Base-by-base conservation (phyloP, 805 yeast genomes). In the Metschnikowia henanensis region DNA sequence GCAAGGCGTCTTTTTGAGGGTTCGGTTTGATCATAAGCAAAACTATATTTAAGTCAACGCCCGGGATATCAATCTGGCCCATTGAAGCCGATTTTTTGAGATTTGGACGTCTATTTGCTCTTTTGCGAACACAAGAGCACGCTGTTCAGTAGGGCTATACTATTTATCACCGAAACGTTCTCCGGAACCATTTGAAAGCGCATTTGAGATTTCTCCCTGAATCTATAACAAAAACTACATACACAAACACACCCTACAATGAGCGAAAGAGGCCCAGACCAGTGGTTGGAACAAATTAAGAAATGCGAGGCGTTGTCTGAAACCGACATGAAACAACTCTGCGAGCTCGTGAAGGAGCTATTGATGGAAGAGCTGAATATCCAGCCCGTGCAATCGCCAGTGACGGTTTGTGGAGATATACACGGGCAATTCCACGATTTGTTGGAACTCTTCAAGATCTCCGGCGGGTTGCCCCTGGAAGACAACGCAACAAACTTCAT, bases 351-450 rank as follows among this genome's bases (percentile, higher is more conserved):
- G 37, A 92, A 94, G 65, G 97, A 91, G 62, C 73, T 92, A 29
- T 67, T 92, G 47, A 94, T 94, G 97, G 98, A 92, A 62, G 97
- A 90, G 59, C 84, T 94, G 32, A 91, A 91, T 62, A 89, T 91
- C 50, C 97, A 90, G 61, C 97, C 97, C 0, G 97, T 90, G 2
- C 85, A 83, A 58, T 80, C 89, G 22, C 97, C 97, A 1, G 97
- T 90, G 6, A 89, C 96, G 0, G 97, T 90, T 1, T 90, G 97
- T 70, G 97, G 95, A 60, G 99, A 92, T 67, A 94, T 92, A 57
- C 99, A 92, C 66, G 99, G 99, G 4, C 99, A 92, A 65, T 92
- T 92, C 64, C 98, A 92, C 62, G 99, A 92, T 65, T 74, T 92
- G 48, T 69, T 92, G 49, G 97, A 94, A 64, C 73, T 92, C 20